Base-by-base conservation (phyloP, 768 basidiomycete species). In the Leccinellum luteum region DNA sequence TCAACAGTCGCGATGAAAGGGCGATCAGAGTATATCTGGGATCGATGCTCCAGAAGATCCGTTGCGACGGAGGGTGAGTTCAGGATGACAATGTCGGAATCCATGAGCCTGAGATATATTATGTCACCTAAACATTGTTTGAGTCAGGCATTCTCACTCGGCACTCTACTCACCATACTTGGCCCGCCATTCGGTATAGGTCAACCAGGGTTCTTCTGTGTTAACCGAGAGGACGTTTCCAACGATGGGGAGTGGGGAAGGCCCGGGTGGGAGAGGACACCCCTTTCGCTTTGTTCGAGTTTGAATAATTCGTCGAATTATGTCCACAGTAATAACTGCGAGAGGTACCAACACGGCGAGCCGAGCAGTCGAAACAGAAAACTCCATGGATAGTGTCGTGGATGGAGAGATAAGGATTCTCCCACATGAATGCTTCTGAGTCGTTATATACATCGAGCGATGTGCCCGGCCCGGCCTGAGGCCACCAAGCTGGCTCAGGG, bases 41-140 rank as follows among this genome's bases (percentile, higher is more conserved):
- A 77, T 6, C 78, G 75, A 34, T 70, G 69, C 44, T 81, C 79
- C 44, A 84, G 67, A 12, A 84, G 71, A 43, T 80, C 80, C 19
- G 66, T 61, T 0, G 73, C 78, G 14, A 69, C 74, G 54, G 75
- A 74, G 21, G 66, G 64, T 25, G 74, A 72, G 63, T 79, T 83
- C 43, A 84, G 59, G 41, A 83, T 63, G 23, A 83, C 64, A 31
- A 76, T 69, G 14, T 67, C 68, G n/a, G 73, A 70, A 58, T 79
- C 81, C 61, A 79, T 76, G 23, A 79, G 68, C 21, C 73, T 72
- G 54, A 79, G 76, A 14, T 79, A 79, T 27, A 84, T 75, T 6
- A 84, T 60, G 0, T 76, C 67, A 45, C 79, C 76, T 78, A 31
- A 15, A 15, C 47, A 15, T 19, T n/a, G 4, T 17, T 12, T 30